Evolutionary conservation across 148 eudicot genomes (phyloP).

Genomic region (Arctostaphylos glauca): DNA sequence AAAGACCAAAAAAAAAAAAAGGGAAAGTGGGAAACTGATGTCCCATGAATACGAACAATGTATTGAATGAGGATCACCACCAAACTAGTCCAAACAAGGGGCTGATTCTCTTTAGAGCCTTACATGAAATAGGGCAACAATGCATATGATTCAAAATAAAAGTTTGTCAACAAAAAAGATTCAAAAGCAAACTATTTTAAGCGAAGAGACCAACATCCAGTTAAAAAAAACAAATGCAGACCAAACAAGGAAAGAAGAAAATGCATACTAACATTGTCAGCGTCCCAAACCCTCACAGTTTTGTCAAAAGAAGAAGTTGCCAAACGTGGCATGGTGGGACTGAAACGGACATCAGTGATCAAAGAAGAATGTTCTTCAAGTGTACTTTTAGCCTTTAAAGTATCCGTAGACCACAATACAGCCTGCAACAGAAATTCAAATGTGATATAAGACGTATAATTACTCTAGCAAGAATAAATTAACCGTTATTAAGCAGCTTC

Average conservation of each 20-base stretch:
- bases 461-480: background rate
- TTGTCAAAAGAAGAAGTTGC: constrained; percentile 94
- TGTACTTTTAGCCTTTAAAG: constrained; percentile 67
- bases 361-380: constrained; percentile 78
- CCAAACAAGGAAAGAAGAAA: background rate
- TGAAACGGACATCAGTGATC: constrained; percentile 91
- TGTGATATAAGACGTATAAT: background rate
- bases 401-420: constrained; percentile 73
- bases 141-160: background rate
- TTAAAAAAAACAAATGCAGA: background rate
- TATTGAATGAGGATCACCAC: background rate
- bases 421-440: constrained; percentile 48
- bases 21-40: too few relatives aligned
- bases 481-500: background rate
- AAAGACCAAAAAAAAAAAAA: too few relatives aligned
- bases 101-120: too few relatives aligned
- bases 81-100: background rate
- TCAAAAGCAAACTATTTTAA: background rate
- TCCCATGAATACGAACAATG: background rate
- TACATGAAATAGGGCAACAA: background rate
- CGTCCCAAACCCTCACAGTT: constrained; percentile 92
- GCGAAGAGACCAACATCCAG: background rate
- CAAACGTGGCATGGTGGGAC: constrained; percentile 80
- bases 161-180: background rate
- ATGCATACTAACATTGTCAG: constrained; percentile 62